Evolutionary conservation across 768 basidiomycete genomes (phyloP), one percentile per base, ranked within the genome.

Genomic region (Psilocybe sp.): DNA sequence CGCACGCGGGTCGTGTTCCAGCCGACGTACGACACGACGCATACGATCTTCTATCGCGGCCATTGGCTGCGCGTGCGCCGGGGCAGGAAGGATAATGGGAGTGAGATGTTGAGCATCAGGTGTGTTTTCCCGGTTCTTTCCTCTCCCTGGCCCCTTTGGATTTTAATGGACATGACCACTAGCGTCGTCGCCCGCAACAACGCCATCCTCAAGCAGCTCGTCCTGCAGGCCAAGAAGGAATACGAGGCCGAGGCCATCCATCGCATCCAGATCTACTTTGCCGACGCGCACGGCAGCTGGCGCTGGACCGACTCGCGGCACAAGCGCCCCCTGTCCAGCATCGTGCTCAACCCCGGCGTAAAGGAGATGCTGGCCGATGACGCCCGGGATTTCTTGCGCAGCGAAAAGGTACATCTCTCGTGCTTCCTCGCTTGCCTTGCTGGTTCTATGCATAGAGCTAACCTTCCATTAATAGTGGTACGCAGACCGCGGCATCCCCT

Each of bases 401-500:
- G 84, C 50, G 90, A 92, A 67, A 90, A 89, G 79, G 87, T 79
- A 62, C 33, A 50, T 38, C 41, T 28, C 7, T 39, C 36, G 5
- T 1, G 15, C 45, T 34, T 39, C 13, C 40, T 49, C 16, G 43
- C 13, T 13, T 44, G 37, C 18, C 33, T 32, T 11, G 44, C 10
- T n/a, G 4, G 5, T 20, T 36, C n/a, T n/a, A n/a, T n/a, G n/a
- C n/a, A n/a, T n/a, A n/a, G 28, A 40, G 45, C 33, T 46, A 42
- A 45, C 49, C 37, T 41, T 53, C 37, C 47, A 12, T 46, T 31
- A 19, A 35, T 54, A 89, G 82, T 93, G 92, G 92, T 94, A 93
- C 58, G 88, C 89, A n/a, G 88, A 92, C 66, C 85, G 92, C 59
- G 92, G 92, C 44, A 92, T 93, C 56, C 92, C 92, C 28, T 93